Evolutionary conservation across 164 flowering plant genomes (phyloP).

Genomic region (Stephania cephalantha): DNA sequence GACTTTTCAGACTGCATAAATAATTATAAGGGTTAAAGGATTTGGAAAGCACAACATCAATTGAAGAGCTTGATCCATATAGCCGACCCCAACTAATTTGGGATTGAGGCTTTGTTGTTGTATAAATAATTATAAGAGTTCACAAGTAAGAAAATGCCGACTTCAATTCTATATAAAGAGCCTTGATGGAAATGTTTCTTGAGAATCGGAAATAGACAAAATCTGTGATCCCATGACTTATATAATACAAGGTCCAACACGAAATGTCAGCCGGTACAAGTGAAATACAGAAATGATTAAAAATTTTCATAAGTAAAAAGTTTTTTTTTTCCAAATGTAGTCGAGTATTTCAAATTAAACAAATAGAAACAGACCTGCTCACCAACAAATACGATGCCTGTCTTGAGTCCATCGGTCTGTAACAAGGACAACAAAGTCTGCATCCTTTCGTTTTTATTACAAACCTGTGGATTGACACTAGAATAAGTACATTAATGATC

Average conservation of each 20-base stretch:
- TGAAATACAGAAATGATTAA: not conserved
- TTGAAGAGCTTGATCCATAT: too few relatives aligned
- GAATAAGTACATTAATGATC: conserved; percentile 13
- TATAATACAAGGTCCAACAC: not conserved
- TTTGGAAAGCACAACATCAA: too few relatives aligned
- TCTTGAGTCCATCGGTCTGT: conserved; percentile 53
- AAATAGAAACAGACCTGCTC: conserved; percentile 60
- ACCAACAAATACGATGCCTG: conserved; percentile 74
- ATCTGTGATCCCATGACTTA: not conserved
- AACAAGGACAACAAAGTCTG: conserved; percentile 48
- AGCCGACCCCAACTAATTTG: too few relatives aligned
- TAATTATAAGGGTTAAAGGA: not conserved
- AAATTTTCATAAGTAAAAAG: too few relatives aligned
- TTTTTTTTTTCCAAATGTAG: too few relatives aligned
- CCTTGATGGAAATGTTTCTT: not conserved
- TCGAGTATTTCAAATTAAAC: not conserved
- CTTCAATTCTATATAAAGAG: not conserved
- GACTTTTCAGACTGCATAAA: conserved; percentile 81
- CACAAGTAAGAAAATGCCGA: not conserved
- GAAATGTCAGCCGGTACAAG: not conserved
- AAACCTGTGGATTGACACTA: conserved; percentile 38
- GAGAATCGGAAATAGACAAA: not conserved
- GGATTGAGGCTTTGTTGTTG: not conserved
- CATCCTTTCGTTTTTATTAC: conserved; percentile 39
- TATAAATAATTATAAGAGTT: not conserved